These are phyloP conservation scores for Scutellaria baicalensis DNA, from an alignment of 257 asterid genomes.

Conservation along the genomic window DNA sequence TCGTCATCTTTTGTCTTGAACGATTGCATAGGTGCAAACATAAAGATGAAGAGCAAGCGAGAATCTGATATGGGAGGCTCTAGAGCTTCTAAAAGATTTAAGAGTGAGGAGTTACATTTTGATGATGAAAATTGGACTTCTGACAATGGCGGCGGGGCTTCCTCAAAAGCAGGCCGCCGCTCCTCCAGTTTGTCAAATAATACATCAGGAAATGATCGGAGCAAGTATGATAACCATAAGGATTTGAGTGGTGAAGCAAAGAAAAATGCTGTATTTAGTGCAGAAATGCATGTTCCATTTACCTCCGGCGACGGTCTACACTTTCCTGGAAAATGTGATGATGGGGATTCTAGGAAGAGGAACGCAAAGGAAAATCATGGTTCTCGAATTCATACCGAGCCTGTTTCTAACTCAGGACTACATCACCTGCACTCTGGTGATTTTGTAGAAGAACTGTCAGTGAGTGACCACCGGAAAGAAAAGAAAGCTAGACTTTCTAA, in stretches of 20 bases:
- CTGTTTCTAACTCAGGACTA: conserved; percentile 24
- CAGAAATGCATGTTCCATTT: conserved; percentile 30
- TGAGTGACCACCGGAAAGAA: conserved; percentile 50
- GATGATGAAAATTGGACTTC: conserved; percentile 52
- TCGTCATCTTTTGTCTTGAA: not conserved
- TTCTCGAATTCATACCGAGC: conserved; percentile 24
- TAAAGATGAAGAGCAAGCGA: conserved; percentile 48
- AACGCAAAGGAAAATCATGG: conserved; percentile 36
- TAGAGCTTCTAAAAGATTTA: conserved; percentile 60
- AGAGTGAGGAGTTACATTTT: conserved; percentile 41
- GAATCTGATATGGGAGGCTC: conserved; percentile 51
- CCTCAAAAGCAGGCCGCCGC: conserved; percentile 47
- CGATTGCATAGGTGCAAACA: conserved; percentile 35
- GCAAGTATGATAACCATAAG: conserved; percentile 29
- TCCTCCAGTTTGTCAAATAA: conserved; percentile 43
- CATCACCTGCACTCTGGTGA: conserved; percentile 34
- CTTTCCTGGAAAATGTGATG: conserved; percentile 33
- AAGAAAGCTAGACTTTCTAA: conserved; percentile 71
- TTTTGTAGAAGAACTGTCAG: conserved; percentile 35
- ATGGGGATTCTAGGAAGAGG: conserved; percentile 55
- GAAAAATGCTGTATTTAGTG: conserved; percentile 23
- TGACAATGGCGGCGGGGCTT: conserved; percentile 45
- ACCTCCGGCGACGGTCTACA: conserved; percentile 41
- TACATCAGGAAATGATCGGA: conserved; percentile 37
- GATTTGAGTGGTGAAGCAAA: conserved; percentile 35